Percentiles rank a stretch among this genome's conserved stretches.
These are phyloP conservation scores for Pilatotrama ljubarskyi DNA, from an alignment of 768 basidiomycete species.

Conservation along the genomic window DNA sequence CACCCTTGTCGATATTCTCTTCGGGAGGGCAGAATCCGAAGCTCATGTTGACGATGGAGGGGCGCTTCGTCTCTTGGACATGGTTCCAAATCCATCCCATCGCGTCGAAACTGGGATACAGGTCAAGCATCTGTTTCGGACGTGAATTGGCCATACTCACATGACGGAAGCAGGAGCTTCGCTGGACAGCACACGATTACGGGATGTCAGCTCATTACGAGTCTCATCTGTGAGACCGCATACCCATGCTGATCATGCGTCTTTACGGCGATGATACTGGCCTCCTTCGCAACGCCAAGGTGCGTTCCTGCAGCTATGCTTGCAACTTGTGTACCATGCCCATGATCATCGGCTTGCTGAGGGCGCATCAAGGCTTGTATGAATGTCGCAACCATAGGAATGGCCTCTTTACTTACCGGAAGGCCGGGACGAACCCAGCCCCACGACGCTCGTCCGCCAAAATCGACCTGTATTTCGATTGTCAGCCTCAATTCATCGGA, in stretches of 20 bases:
- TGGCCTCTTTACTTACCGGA: too few species aligned
- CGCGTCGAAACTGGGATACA: not conserved
- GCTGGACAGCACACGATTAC: too few species aligned
- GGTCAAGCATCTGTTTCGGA: not conserved
- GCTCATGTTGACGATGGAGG: constrained; percentile 24
- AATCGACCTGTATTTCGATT: too few species aligned
- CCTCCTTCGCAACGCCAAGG: constrained; percentile 24
- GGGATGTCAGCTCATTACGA: not conserved
- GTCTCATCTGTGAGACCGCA: not conserved
- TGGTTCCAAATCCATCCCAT: not conserved
- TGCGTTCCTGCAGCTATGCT: not conserved
- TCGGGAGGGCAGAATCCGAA: constrained; percentile 21
- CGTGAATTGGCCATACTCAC: too few species aligned
- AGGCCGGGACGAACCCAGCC: too few species aligned
- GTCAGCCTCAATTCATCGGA: too few species aligned
- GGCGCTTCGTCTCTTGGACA: not conserved
- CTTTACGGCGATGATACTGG: constrained; percentile 27
- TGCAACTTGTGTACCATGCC: too few species aligned
- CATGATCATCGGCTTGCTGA: too few species aligned
- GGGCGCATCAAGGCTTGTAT: too few species aligned
- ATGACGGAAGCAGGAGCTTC: too few species aligned
- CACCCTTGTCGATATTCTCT: constrained; percentile 23
- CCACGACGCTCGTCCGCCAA: too few species aligned
- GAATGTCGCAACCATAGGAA: too few species aligned
- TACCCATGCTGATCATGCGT: constrained; percentile 22